These are phyloP conservation scores for Cyberlindnera saturnus DNA, from an alignment of 805 yeast genomes.

Conservation along the genomic window DNA sequence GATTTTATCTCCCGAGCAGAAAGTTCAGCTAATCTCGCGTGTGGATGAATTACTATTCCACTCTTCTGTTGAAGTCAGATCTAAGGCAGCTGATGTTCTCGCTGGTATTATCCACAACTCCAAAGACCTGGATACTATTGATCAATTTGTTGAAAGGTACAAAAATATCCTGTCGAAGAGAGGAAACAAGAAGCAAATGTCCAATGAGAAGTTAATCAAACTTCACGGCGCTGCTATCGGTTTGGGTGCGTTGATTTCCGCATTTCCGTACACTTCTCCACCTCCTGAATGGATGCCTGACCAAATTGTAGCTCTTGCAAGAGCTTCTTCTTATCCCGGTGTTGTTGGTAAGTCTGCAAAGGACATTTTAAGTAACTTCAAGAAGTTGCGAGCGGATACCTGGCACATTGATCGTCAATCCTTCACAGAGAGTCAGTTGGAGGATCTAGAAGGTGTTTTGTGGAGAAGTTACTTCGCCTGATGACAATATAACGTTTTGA, in stretches of 20 bases:
- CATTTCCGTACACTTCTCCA: slow-evolving; percentile 87
- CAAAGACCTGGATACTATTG: slow-evolving; percentile 35
- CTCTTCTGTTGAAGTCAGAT: slow-evolving; percentile 68
- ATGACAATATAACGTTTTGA: background rate
- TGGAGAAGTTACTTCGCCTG: slow-evolving; percentile 88
- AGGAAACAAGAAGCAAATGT: slow-evolving; percentile 26
- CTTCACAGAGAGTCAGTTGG: slow-evolving; percentile 73
- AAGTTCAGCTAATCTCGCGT: slow-evolving; percentile 42
- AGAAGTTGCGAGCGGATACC: slow-evolving; percentile 88
- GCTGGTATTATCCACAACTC: slow-evolving; percentile 66
- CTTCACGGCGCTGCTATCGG: slow-evolving; percentile 88
- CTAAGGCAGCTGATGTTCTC: slow-evolving; percentile 64
- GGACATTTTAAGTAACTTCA: slow-evolving; percentile 72
- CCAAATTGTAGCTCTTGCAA: slow-evolving; percentile 62
- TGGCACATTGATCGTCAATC: slow-evolving; percentile 85
- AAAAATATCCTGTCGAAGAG: slow-evolving; percentile 23
- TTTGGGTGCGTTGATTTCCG: slow-evolving; percentile 78
- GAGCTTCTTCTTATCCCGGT: slow-evolving; percentile 70
- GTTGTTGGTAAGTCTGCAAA: slow-evolving; percentile 80
- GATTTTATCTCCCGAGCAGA: slow-evolving; percentile 41
- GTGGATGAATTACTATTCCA: slow-evolving; percentile 52
- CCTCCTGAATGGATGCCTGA: slow-evolving; percentile 88
- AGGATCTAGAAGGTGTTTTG: slow-evolving; percentile 88
- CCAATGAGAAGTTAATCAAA: slow-evolving; percentile 36
- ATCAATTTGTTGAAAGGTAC: slow-evolving; percentile 31